phyloP scores from a whole-genome alignment of 139 green algal species.

The Haematococcus sp. region DNA sequence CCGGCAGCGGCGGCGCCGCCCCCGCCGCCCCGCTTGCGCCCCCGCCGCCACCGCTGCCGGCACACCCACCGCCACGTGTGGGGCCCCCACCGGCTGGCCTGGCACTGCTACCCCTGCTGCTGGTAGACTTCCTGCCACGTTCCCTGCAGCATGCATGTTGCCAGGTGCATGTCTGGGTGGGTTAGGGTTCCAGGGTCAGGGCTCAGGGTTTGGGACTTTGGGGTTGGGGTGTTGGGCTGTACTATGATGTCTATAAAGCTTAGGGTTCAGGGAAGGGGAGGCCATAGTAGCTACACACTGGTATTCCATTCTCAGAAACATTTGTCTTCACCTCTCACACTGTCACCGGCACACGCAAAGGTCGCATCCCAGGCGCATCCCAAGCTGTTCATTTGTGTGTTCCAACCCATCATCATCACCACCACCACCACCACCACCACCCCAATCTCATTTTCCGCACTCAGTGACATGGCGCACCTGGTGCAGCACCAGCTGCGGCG shows the following conservation, averaged over 20 bases:
- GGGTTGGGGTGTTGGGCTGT: too few species aligned
- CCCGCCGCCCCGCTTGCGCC: background rate
- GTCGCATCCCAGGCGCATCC: background rate
- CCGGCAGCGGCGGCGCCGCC: background rate
- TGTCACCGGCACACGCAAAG: background rate
- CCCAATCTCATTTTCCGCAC: background rate
- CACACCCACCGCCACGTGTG: conserved; percentile 11
- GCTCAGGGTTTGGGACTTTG: too few species aligned
- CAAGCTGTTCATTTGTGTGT: background rate
- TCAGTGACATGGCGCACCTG: background rate
- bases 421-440: background rate
- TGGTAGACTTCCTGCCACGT: background rate
- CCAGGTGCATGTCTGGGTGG: background rate
- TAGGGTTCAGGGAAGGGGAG: background rate
- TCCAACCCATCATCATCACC: background rate
- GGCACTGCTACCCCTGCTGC: background rate
- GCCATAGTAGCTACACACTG: background rate
- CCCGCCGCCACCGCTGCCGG: conserved; percentile 13
- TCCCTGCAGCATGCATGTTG: background rate
- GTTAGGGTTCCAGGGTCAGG: too few species aligned
- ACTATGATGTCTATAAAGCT: too few species aligned
- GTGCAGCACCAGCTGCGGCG: background rate
- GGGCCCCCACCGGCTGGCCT: background rate
- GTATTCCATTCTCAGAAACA: background rate
- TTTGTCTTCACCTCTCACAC: background rate